Base-by-base conservation (phyloP, 768 basidiomycete species). In the Phlebiopsis gigantea region DNA sequence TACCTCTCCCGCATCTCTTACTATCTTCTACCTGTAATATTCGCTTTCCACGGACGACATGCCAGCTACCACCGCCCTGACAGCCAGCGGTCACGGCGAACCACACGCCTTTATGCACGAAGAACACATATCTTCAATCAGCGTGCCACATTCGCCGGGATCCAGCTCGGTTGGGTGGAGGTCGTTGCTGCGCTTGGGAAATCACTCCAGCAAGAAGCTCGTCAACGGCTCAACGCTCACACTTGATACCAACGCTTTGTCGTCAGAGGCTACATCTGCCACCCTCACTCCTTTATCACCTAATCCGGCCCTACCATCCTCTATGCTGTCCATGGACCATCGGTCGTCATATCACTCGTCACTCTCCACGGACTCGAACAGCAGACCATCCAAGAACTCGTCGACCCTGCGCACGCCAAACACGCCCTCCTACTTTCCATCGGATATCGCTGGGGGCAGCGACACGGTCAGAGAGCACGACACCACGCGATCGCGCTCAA, bases 261-360 rank as follows among this genome's bases (percentile, higher is more conserved):
- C 71, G 53, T 62, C 64, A 60, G 72, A 70, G 24, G 56, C 68
- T 30, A 72, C 66, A 53, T 72, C 66, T 55, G 67, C 69, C 59
- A 65, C 70, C 22, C 72, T 64, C 65, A 74, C 75, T n/a, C 75
- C 76, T 48, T 46, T 55, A n/a, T 46, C 77, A 21, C 69, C 79
- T 14, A 78, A 75, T 53, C 68, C 79, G 39, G 75, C 82, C 1
- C 74, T 82, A 5, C 84, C 83, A 8, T 73, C 75, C 19, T 80
- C 83, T n/a, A 73, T 77, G 47, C 68, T 74, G 31, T 81, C 81
- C 28, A 63, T 64, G 30, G 83, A 84, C 72, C 80, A 80, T 54
- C 81, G 88, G 53, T 87, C 81, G 29, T 92, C 90, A 10, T 88
- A 82, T 72, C 89, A 86, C 66, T 90, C 88, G 14, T 90, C 87